These are phyloP conservation scores for Phytophthora agathidicida DNA, from an alignment of 352 stramenopile genomes.

Conservation along the genomic window DNA sequence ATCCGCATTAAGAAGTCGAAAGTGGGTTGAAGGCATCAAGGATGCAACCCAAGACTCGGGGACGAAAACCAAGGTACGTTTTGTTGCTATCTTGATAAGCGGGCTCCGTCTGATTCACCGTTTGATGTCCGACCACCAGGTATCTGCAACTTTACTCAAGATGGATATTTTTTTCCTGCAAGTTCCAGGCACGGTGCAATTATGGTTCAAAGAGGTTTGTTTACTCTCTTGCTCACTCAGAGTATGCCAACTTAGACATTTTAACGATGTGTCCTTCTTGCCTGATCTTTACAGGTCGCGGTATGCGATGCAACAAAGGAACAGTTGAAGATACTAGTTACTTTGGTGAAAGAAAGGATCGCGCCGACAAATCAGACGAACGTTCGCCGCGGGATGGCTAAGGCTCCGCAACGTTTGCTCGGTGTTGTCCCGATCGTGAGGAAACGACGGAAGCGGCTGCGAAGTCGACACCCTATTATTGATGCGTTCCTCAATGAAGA, in stretches of 20 bases:
- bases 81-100: neutral
- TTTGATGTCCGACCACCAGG: slow-evolving; percentile 20
- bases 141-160: slow-evolving; percentile 63
- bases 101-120: too few relatives aligned
- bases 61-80: slow-evolving; percentile 50
- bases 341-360: slow-evolving; percentile 49
- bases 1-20: slow-evolving; percentile 27
- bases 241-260: too few relatives aligned
- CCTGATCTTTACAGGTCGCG: slow-evolving; percentile 28
- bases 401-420: slow-evolving; percentile 42
- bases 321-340: slow-evolving; percentile 41
- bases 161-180: slow-evolving; percentile 73
- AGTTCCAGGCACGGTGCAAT: slow-evolving; percentile 44
- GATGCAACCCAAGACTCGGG: slow-evolving; percentile 44
- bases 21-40: slow-evolving; percentile 48
- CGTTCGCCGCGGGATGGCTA: slow-evolving; percentile 20
- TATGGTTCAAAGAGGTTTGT: slow-evolving; percentile 54
- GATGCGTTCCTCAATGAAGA: slow-evolving; percentile 81
- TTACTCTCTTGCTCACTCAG: too few relatives aligned
- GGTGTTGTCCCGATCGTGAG: slow-evolving; percentile 63
- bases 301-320: slow-evolving; percentile 28
- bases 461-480: slow-evolving; percentile 75
- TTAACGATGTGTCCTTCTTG: too few relatives aligned
- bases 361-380: slow-evolving; percentile 16
- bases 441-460: slow-evolving; percentile 56